Evolutionary conservation across 768 basidiomycete genomes (phyloP), one percentile per base, ranked within the genome.

Genomic region (Baorangia bicolor): DNA sequence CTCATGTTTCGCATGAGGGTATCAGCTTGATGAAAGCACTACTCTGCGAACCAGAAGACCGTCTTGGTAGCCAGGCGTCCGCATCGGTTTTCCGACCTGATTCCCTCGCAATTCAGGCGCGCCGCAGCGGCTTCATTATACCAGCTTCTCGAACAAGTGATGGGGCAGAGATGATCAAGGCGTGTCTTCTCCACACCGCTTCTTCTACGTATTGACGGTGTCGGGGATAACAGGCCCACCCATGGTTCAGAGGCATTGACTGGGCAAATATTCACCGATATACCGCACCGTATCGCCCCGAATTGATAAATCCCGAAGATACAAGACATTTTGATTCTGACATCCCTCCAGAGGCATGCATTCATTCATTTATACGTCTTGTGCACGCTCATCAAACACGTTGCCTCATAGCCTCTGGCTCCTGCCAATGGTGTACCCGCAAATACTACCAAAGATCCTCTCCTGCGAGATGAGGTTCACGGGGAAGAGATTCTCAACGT

Each of bases 241-340:
- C 89, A 7, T 98, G 90, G 86, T 97, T 98, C 78, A 81, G 78
- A 59, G 92, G 90, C 30, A 87, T 97, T 58, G 93, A 98, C 67
- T 98, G 90, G 88, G 76, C 79, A 43, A 90, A 88, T 64, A 87
- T 98, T 35, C 93, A 94, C 71, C 80, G 80, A 48, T 86, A 86
- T 67, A 79, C 83, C 51, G 90, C 95, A 12, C 95, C 95, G 16
- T 98, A 95, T 78, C 85, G 83, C 56, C 97, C 96, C 30, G 86
- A 94, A 59, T 81, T 99, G 55, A 76, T 69, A 30, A 77, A 84
- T 60, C 88, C 90, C 27, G 91, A 88, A 64, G 94, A 98, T 71
- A 98, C 96, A 16, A 81, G 85, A 57, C 95, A 99, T 73, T 98
- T 99, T 61, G 95, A 98, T 72, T 85, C 88, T 50, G 93, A 96